These are phyloP conservation scores for Blepharisma stoltei DNA, from an alignment of 73 alveolate species.

Conservation along the genomic window DNA sequence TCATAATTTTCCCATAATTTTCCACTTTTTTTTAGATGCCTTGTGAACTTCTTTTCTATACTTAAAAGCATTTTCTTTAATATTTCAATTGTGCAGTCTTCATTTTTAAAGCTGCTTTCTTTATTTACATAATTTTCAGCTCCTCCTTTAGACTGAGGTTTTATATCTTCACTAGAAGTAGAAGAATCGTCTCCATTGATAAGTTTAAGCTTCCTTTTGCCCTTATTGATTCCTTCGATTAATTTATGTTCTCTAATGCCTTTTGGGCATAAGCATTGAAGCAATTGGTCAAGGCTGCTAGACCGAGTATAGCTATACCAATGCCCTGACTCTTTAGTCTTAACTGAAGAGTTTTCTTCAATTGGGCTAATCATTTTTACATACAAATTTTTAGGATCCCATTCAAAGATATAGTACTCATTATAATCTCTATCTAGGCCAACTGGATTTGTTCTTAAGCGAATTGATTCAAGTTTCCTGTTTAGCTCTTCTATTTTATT, in stretches of 20 bases:
- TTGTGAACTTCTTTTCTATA: background rate
- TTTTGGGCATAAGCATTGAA: background rate
- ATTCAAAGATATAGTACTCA: background rate
- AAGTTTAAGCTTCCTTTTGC: background rate
- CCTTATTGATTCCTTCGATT: background rate
- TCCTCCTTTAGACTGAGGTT: too few relatives aligned
- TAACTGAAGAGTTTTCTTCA: background rate
- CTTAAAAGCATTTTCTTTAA: background rate
- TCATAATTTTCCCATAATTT: background rate
- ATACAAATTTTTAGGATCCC: background rate
- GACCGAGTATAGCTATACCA: background rate
- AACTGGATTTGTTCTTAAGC: background rate
- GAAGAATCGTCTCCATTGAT: background rate
- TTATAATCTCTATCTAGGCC: background rate
- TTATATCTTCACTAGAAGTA: background rate
- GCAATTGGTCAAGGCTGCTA: background rate
- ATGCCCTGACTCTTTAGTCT: too few relatives aligned
- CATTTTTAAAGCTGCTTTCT: background rate
- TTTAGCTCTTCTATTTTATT: background rate
- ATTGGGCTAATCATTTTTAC: background rate
- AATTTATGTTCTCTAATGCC: constrained; percentile 1
- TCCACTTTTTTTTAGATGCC: background rate
- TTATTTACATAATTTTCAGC: background rate
- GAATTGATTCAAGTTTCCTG: background rate
- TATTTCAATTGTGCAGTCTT: background rate